Base-by-base conservation (phyloP, 1,139 yeast species). In the Kurtzmaniella quercitrusa region DNA sequence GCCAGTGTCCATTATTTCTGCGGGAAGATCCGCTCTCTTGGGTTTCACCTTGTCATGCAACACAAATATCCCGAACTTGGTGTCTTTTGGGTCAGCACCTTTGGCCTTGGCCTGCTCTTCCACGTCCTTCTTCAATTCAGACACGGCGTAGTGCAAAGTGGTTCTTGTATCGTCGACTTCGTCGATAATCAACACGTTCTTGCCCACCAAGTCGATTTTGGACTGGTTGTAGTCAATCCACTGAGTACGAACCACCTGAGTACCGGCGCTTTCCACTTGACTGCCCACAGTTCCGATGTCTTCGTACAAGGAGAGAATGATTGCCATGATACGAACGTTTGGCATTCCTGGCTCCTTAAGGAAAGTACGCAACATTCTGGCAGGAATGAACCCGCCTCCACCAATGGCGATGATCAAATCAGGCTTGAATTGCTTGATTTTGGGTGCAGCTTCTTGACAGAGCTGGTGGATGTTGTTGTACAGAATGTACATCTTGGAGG, bases 91-190 rank as follows among this genome's bases (percentile, higher is more conserved):
- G 48, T 68, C 64, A 40, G 75, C 75, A 44, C 77, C 78, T 42
- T 72, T 62, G 47, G 70, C 74, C 51, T 65, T 65, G 34, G 83
- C 78, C 57, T 70, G 82, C 48, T 68, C 77, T 37, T 59, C 79
- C 43, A 90, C 85, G 60, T 91, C 98, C 68, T 87, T 87, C 65
- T 85, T 80, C 60, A 90, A 78, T 66, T 90, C 97, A 25, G 84
- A 75, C 19, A 90, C 82, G 3, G 97, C 96, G 59, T 90, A 91
- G 67, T 89, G 96, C 53, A 90, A 76, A 17, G 97, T 90, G 48
- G 96, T 90, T 75, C 97, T 83, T 42, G 97, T 89, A 62, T 90
- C 97, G 64, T 90, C 97, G 40, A 90, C 97, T 65, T 90, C 97
- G 60, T 90, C 97, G 48, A 90, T 93, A 58, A 90, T 86, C 60